phyloP scores from a whole-genome alignment of 2,329 filamentous ascomycete species.

The Akanthomyces lecanii region DNA sequence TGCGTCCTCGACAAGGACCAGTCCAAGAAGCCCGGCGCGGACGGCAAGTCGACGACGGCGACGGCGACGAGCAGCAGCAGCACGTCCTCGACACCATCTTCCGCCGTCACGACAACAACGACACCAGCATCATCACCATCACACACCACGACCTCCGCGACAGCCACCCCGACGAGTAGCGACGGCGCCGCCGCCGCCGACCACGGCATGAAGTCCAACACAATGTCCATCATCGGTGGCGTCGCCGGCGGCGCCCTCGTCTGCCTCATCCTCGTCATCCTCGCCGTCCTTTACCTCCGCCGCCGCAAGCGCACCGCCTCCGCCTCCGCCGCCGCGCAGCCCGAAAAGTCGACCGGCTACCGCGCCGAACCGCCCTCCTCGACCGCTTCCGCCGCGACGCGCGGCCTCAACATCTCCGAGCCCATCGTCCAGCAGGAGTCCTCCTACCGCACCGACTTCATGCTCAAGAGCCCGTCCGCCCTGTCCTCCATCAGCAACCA shows the following conservation, averaged over 20 bases:
- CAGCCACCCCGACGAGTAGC: neutral
- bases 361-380: slow-evolving; percentile 18
- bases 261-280: slow-evolving; percentile 10
- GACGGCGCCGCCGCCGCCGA: neutral
- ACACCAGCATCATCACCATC: neutral
- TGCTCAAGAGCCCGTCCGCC: slow-evolving; percentile 35
- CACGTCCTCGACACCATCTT: slow-evolving; percentile 17
- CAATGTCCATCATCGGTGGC: slow-evolving; percentile 17
- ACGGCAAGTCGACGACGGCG: slow-evolving; percentile 24
- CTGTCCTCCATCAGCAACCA: slow-evolving; percentile 18
- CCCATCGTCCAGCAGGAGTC: slow-evolving; percentile 44
- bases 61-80: slow-evolving; percentile 22
- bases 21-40: slow-evolving; percentile 31
- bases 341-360: slow-evolving; percentile 20
- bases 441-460: slow-evolving; percentile 48
- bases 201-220: slow-evolving; percentile 1
- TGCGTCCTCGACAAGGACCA: slow-evolving; percentile 55
- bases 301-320: slow-evolving; percentile 18
- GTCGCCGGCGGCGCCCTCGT: slow-evolving; percentile 12
- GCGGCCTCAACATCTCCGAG: slow-evolving; percentile 48
- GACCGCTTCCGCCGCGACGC: slow-evolving; percentile 17
- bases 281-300: slow-evolving; percentile 21
- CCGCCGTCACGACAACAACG: slow-evolving; percentile 21
- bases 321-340: slow-evolving; percentile 21
- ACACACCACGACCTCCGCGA: neutral